A percentile compares a stretch with the other conserved stretches of the same genome.
These are phyloP conservation scores for Xylaria scruposa DNA, from an alignment of 495 filamentous ascomycete genomes.

Conservation along the genomic window DNA sequence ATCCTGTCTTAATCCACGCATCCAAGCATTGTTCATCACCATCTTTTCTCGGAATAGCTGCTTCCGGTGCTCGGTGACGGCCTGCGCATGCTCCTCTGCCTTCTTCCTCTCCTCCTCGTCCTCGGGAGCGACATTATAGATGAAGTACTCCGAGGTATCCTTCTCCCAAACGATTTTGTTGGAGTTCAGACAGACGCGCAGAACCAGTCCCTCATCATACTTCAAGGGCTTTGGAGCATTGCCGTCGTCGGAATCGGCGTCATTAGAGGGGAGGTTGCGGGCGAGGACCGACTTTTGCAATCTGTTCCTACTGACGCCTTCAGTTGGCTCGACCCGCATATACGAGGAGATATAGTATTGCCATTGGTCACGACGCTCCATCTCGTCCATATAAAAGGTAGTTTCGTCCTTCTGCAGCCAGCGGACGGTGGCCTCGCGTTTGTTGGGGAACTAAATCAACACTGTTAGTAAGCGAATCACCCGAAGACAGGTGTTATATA, in stretches of 20 bases:
- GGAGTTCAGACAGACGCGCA: slow-evolving; percentile 81
- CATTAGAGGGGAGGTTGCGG: slow-evolving; percentile 71
- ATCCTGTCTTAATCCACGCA: slow-evolving; percentile 72
- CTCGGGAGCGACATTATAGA: slow-evolving; percentile 49
- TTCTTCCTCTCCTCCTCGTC: slow-evolving; percentile 40
- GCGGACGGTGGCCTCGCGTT: slow-evolving; percentile 66
- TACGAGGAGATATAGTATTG: slow-evolving; percentile 94
- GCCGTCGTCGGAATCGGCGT: slow-evolving; percentile 51
- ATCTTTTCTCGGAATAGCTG: slow-evolving; percentile 74
- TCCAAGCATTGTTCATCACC: slow-evolving; percentile 77
- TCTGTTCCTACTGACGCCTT: slow-evolving; percentile 72
- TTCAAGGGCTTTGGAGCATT: slow-evolving; percentile 61
- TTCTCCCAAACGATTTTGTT: slow-evolving; percentile 82
- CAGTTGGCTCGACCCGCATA: slow-evolving; percentile 85
- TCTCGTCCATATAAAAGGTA: slow-evolving; percentile 73
- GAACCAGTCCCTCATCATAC: slow-evolving; percentile 74
- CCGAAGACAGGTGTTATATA: not conserved
- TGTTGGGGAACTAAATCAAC: slow-evolving; percentile 57
- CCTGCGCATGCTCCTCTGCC: slow-evolving; percentile 55
- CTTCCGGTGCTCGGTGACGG: slow-evolving; percentile 61
- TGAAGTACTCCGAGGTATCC: slow-evolving; percentile 62
- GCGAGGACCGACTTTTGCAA: slow-evolving; percentile 73
- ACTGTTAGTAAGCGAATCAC: slow-evolving; percentile 30
- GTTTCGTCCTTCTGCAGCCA: slow-evolving; percentile 81
- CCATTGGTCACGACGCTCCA: slow-evolving; percentile 70